Conservation (phyloP, 495 filamentous ascomycete species). For the Penicillium mononematosum region DNA sequence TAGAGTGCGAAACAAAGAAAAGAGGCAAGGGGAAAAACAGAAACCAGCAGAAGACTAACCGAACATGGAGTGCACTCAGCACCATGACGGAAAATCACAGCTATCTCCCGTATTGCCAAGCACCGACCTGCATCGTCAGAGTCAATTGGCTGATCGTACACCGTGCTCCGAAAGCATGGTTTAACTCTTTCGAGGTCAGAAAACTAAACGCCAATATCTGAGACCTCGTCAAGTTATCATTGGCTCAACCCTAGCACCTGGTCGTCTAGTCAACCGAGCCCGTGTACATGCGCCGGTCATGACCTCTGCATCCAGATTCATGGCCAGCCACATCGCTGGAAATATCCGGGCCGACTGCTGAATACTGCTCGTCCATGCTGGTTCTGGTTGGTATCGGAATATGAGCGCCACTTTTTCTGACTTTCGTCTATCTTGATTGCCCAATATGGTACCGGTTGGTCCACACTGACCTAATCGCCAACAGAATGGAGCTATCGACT, state of each 20-base stretch:
- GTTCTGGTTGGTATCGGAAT: constrained; percentile 17
- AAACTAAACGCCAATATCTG: constrained; percentile 12
- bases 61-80: background rate
- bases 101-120: constrained; percentile 20
- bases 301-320: constrained; percentile 14
- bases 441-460: constrained; percentile 14
- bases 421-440: constrained; percentile 12
- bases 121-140: constrained; percentile 15
- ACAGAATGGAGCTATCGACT: background rate
- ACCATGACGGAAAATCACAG: constrained; percentile 9
- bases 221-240: constrained; percentile 9
- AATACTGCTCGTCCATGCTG: constrained; percentile 5
- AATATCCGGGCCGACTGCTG: constrained; percentile 12
- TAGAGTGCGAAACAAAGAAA: background rate
- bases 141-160: constrained; percentile 11
- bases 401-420: constrained; percentile 12
- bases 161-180: constrained; percentile 8
- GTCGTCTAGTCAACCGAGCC: constrained; percentile 23
- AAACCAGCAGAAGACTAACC: background rate
- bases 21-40: background rate
- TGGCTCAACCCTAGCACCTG: constrained; percentile 15
- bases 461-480: constrained; percentile 10
- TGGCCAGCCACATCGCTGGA: constrained; percentile 13
- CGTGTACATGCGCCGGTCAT: constrained; percentile 16
- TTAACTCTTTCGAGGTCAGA: constrained; percentile 4